These are phyloP conservation scores for Aspergillus sp. DNA, from an alignment of 2,329 filamentous ascomycete species.

Conservation along the genomic window DNA sequence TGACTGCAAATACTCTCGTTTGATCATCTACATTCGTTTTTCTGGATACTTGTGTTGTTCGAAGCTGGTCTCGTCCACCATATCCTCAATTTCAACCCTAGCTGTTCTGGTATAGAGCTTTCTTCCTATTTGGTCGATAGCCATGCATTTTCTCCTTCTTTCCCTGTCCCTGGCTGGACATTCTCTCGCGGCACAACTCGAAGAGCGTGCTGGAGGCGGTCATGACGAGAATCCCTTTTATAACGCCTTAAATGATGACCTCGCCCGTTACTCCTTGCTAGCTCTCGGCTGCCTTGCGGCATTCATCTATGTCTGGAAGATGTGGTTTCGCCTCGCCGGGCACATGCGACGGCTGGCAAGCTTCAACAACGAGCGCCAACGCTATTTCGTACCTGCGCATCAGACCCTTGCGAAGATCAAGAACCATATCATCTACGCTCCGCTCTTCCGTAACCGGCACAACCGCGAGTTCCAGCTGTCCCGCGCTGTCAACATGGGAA, in stretches of 20 bases:
- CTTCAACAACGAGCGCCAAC: conserved; percentile 77
- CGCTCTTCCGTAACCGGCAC: conserved; percentile 49
- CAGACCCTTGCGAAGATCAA: conserved; percentile 68
- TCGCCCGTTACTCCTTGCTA: conserved; percentile 65
- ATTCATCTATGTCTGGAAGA: conserved; percentile 69
- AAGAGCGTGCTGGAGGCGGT: conserved; percentile 29
- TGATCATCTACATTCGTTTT: conserved; percentile 7
- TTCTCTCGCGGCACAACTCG: conserved; percentile 31
- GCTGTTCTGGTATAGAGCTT: conserved; percentile 2
- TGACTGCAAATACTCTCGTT: conserved; percentile 6
- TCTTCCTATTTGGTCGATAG: conserved; percentile 6
- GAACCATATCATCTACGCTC: conserved; percentile 62
- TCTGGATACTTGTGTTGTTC: conserved; percentile 8
- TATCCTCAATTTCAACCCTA: conserved; percentile 8
- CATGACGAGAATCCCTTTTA: conserved; percentile 26
- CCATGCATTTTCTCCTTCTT: conserved; percentile 30
- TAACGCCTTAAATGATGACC: conserved; percentile 54
- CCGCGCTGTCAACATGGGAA: conserved; percentile 50
- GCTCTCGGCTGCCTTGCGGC: conserved; percentile 67
- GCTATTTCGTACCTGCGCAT: conserved; percentile 71
- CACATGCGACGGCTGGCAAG: conserved; percentile 76
- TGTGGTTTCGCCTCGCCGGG: conserved; percentile 62
- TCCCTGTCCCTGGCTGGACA: conserved; percentile 35
- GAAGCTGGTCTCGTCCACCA: conserved; percentile 39
- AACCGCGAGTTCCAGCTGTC: conserved; percentile 52